phyloP scores from a whole-genome alignment of 257 asterid genomes.

The Hygrophila difformis region DNA sequence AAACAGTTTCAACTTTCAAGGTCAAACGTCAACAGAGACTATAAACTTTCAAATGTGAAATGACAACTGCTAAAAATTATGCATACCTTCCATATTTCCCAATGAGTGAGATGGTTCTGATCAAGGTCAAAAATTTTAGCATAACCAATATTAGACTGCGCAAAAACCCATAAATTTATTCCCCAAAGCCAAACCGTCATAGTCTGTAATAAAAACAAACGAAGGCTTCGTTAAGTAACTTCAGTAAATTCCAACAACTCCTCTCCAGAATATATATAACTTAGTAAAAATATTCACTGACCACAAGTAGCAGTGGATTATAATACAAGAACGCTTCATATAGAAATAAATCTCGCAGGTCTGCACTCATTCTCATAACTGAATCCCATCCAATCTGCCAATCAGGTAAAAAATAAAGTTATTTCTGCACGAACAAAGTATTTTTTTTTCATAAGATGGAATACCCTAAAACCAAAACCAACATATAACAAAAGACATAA shows the following conservation, averaged over 20 bases:
- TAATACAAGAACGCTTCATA: conserved; percentile 98
- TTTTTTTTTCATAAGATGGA: neutral
- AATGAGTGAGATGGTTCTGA: conserved; percentile 83
- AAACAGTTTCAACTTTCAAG: conserved; percentile 16
- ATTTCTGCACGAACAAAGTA: too few species aligned
- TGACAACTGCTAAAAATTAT: conserved; percentile 1
- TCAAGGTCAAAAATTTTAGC: conserved; percentile 88
- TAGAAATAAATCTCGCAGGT: conserved; percentile 79
- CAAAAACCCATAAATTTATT: conserved; percentile 80
- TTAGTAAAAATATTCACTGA: conserved; percentile 36
- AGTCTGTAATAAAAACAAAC: conserved; percentile 55
- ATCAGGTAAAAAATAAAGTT: conserved; percentile 11
- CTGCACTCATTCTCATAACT: conserved; percentile 96
- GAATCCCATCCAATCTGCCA: conserved; percentile 97
- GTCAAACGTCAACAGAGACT: conserved; percentile 1
- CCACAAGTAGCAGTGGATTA: conserved; percentile 96
- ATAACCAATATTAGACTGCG: conserved; percentile 67
- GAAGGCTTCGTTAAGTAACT: neutral
- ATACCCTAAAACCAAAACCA: neutral
- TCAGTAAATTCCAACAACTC: neutral
- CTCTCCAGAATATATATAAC: conserved; percentile 6
- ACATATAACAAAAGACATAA: too few species aligned
- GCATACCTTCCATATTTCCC: conserved; percentile 94
- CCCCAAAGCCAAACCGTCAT: conserved; percentile 99
- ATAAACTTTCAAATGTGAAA: conserved; percentile 4